These are phyloP conservation scores for Colletotrichum scovillei DNA, from an alignment of 2,329 filamentous ascomycete genomes.

Conservation along the genomic window DNA sequence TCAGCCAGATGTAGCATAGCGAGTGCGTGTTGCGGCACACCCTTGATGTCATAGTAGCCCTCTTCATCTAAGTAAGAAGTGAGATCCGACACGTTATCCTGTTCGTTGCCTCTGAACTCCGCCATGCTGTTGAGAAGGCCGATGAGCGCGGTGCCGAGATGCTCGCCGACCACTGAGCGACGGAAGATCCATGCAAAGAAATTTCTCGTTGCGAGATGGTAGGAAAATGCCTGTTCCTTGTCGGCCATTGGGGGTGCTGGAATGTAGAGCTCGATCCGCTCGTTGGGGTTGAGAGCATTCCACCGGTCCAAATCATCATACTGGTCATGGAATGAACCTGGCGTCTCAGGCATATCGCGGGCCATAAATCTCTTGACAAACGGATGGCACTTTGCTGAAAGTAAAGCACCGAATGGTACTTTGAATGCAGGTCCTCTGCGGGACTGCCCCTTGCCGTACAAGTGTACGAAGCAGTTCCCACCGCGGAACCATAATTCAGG, in stretches of 20 bases:
- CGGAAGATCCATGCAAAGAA: conserved; percentile 78
- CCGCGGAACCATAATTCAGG: conserved; percentile 75
- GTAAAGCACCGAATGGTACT: conserved; percentile 68
- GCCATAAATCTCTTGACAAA: conserved; percentile 66
- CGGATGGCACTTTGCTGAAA: conserved; percentile 68
- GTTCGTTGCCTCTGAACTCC: conserved; percentile 65
- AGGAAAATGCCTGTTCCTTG: conserved; percentile 66
- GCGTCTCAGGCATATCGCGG: conserved; percentile 23
- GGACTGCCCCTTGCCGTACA: conserved; percentile 75
- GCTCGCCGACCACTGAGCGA: conserved; percentile 74
- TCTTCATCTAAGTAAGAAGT: conserved; percentile 74
- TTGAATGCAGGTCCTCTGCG: conserved; percentile 75
- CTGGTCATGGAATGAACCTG: conserved; percentile 7
- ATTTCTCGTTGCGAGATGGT: conserved; percentile 78
- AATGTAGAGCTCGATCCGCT: conserved; percentile 73
- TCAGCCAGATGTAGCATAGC: conserved; percentile 77
- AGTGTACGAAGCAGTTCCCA: conserved; percentile 77
- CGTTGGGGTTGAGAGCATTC: conserved; percentile 44
- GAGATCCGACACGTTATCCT: conserved; percentile 71
- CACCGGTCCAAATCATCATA: conserved; percentile 46
- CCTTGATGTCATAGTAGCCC: conserved; percentile 75
- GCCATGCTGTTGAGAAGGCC: conserved; percentile 74
- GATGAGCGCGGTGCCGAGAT: conserved; percentile 73
- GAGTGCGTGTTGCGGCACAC: conserved; percentile 75
- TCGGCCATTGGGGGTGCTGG: conserved; percentile 68